Evolutionary conservation across 2,329 filamentous ascomycete genomes (phyloP).

Genomic region (Setomelanomma holmii): DNA sequence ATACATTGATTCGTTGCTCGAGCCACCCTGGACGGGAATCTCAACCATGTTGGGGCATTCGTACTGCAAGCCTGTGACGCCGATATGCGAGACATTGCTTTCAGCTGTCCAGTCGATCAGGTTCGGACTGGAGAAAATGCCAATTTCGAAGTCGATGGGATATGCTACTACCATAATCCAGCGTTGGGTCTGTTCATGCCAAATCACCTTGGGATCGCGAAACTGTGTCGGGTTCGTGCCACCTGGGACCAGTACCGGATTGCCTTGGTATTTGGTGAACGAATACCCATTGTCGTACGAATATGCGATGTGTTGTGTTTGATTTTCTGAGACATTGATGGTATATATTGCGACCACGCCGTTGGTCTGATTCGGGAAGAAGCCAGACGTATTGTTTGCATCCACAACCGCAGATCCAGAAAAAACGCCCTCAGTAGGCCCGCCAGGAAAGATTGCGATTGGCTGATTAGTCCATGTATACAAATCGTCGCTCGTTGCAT

Average conservation of each 20-base stretch:
- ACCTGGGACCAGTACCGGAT: slow-evolving; percentile 63
- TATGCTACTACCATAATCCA: slow-evolving; percentile 68
- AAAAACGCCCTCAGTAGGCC: slow-evolving; percentile 62
- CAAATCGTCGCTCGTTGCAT: slow-evolving; percentile 67
- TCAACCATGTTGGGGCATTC: slow-evolving; percentile 69
- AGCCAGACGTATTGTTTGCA: slow-evolving; percentile 69
- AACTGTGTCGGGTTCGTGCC: slow-evolving; percentile 62
- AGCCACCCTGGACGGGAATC: slow-evolving; percentile 54
- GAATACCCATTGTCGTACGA: slow-evolving; percentile 68
- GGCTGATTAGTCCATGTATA: slow-evolving; percentile 71
- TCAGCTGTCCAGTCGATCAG: slow-evolving; percentile 65
- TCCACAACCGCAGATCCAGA: slow-evolving; percentile 66
- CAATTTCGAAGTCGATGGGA: slow-evolving; percentile 62
- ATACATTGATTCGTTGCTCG: slow-evolving; percentile 47
- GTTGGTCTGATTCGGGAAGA: slow-evolving; percentile 67
- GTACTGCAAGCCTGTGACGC: slow-evolving; percentile 63
- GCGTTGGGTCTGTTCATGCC: slow-evolving; percentile 55
- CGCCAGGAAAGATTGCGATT: slow-evolving; percentile 66
- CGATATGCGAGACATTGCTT: slow-evolving; percentile 64
- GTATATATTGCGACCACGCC: slow-evolving; percentile 69
- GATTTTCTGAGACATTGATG: slow-evolving; percentile 51
- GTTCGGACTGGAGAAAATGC: slow-evolving; percentile 67
- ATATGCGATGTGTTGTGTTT: slow-evolving; percentile 68
- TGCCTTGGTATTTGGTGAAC: slow-evolving; percentile 65
- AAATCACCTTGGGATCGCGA: slow-evolving; percentile 71